These are phyloP conservation scores for Globisporangium middletonii DNA, from an alignment of 352 stramenopile genomes.

Conservation along the genomic window DNA sequence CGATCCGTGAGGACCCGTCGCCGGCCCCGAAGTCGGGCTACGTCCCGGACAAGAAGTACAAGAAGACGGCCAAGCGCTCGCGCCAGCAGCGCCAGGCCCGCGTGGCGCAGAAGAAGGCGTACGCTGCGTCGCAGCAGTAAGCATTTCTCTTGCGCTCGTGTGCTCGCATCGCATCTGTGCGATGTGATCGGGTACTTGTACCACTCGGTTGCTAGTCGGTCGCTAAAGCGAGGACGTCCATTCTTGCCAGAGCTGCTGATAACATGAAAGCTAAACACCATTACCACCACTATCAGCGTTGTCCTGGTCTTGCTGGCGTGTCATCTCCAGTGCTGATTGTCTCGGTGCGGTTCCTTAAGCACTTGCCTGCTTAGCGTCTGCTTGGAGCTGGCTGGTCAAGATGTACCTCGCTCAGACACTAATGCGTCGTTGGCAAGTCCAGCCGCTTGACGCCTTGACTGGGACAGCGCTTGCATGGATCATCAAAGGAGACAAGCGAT, in stretches of 20 bases:
- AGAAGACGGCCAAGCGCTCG: slow-evolving; percentile 90
- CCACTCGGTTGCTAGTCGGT: neutral
- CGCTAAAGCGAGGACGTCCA: neutral
- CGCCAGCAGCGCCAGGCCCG: slow-evolving; percentile 93
- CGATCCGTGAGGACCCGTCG: slow-evolving; percentile 96
- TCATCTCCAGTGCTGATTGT: too few species aligned
- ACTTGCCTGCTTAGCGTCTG: too few species aligned
- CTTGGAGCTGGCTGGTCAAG: too few species aligned
- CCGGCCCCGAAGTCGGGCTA: slow-evolving; percentile 90
- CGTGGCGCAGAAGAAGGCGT: slow-evolving; percentile 96
- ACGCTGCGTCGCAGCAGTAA: slow-evolving; percentile 62
- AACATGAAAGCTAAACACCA: slow-evolving; percentile 22
- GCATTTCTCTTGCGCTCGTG: neutral
- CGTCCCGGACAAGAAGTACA: slow-evolving; percentile 93
- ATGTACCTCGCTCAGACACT: too few species aligned
- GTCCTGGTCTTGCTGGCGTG: neutral
- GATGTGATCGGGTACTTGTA: neutral
- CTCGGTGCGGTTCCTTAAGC: too few species aligned
- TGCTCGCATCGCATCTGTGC: neutral
- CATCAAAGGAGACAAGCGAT: too few species aligned
- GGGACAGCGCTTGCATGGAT: too few species aligned
- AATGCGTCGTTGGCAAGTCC: too few species aligned
- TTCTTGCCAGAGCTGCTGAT: neutral
- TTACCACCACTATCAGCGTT: neutral
- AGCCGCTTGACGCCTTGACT: too few species aligned